Base-by-base conservation (phyloP, 495 filamentous ascomycete species). In the Neurospora discreta region DNA sequence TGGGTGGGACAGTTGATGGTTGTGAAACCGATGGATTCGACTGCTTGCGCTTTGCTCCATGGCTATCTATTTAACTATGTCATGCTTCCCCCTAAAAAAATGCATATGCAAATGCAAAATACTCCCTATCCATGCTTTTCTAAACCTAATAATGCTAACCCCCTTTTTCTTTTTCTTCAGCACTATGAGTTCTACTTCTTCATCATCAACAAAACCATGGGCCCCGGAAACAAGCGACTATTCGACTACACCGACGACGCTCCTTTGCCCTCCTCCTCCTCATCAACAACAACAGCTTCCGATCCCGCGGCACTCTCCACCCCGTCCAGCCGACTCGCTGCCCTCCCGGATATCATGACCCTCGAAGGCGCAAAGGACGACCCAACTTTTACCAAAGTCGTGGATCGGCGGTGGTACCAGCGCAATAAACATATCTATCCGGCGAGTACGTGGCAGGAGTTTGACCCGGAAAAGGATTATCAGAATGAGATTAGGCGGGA, bases 111-210 rank as follows among this genome's bases (percentile, higher is more conserved):
- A 10, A 44, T 26, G 20, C 46, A 15, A 26, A 30, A 30, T 60
- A 15, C 52, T 60, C 52, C 6, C 52, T 5, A 30, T 60, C 1
- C 1, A 60, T 60, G 15, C 26, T 26, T 2, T 52, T 46, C 67
- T 40, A 71, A 36, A 40, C 26, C 16, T 5, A 7, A 39, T 43
- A 70, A 20, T 58, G 73, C 73, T 79, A 68, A 80, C 75, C 71
- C 68, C 68, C 7, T 30, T 69, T 39, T 7, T 4, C 33, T 74
- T 18, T 13, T 18, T 6, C 13, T 8, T 0, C 13, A 97, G 94
- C 95, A 99, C 80, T 97, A 95, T 77, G 94, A 97, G 70, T 92
- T 98, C 77, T 94, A 98, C 78, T 94, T 95, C 83, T 98, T 98
- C 81, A 92, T 98, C 76, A 91, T 94, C 78, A 98, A 98, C 84